Base-by-base conservation (phyloP, 225 moss, liverwort and hornwort species). In the Physcomitrium patens region DNA sequence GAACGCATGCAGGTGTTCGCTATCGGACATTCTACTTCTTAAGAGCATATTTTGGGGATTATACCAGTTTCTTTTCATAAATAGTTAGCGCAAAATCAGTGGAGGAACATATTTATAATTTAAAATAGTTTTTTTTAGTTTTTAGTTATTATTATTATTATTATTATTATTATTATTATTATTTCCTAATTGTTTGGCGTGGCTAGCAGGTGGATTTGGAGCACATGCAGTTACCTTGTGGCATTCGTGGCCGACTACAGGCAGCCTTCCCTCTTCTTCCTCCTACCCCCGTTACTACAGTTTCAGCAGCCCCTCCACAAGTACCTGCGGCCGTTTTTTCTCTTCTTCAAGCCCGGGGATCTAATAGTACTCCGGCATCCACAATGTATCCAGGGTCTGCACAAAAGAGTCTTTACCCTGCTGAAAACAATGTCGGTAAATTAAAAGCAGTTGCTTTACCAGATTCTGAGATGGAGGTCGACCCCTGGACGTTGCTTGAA, bases 401-500 rank as follows among this genome's bases (percentile, higher is more conserved):
- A 27, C 87, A 78, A 24, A 96, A 93, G 75, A 78, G 79, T 60
- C 73, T 66, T 13, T 71, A 83, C 62, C 75, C 88, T 26, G 71
- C 75, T 50, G 91, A 96, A 53, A 90, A 69, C 77, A 90, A 69
- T 51, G 18, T 72, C 2, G 86, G 83, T 0, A 92, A 96, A 85
- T 77, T 78, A 37, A 94, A 90, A 67, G 50, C 81, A 37, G 77
- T 84, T 28, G 51, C 18, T 57, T 63, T 78, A 19, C 77, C 87
- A 17, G 94, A 90, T 23, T 52, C 78, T 44, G 97, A 93, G 70
- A 67, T 89, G 77, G 97, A 99, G 63, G 80, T 93, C 19, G 97
- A 99, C 77, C 91, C 97, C 17, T 99, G 97, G 97, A 87, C 82
- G 15, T 71, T 94, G 22, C 85, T 99, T 8, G 97, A 99, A 75